Evolutionary conservation across 495 filamentous ascomycete species (phyloP).

Genomic region (Aspergillus steynii): DNA sequence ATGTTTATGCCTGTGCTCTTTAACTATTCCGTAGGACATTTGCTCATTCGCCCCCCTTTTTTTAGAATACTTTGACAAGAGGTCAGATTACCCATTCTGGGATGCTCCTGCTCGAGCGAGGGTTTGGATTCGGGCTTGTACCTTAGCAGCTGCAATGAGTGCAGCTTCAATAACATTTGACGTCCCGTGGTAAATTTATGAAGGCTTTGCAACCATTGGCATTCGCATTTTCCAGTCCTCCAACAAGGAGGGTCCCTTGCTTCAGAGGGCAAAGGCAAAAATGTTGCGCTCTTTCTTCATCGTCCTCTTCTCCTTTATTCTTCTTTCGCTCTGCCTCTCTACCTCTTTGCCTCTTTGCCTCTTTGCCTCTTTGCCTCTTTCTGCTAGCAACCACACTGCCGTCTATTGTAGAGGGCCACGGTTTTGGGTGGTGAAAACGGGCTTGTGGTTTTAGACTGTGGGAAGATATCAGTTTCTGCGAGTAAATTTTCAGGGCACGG

Average conservation of each 20-base stretch:
- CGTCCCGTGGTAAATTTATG: background rate
- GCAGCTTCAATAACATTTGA: background rate
- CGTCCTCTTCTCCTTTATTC: no score
- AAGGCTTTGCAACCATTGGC: background rate
- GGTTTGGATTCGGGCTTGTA: background rate
- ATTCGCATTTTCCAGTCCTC: background rate
- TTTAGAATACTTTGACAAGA: no score
- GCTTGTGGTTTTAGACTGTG: background rate
- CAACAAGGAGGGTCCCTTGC: background rate
- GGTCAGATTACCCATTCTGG: no score
- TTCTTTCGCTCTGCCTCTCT: background rate
- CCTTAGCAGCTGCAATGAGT: background rate
- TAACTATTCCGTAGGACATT: background rate
- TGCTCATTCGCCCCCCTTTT: background rate
- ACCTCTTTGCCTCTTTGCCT: no score
- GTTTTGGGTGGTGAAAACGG: background rate
- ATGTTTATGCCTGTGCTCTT: background rate
- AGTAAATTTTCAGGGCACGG: constrained; percentile 2
- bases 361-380: no score
- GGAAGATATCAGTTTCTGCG: constrained; percentile 1
- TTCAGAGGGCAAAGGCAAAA: background rate
- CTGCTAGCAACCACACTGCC: no score
- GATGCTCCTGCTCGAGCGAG: background rate
- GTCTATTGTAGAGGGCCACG: background rate
- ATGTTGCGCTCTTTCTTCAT: background rate